phyloP scores from a whole-genome alignment of 257 asterid genomes.

The Solanum ossicruentum region DNA sequence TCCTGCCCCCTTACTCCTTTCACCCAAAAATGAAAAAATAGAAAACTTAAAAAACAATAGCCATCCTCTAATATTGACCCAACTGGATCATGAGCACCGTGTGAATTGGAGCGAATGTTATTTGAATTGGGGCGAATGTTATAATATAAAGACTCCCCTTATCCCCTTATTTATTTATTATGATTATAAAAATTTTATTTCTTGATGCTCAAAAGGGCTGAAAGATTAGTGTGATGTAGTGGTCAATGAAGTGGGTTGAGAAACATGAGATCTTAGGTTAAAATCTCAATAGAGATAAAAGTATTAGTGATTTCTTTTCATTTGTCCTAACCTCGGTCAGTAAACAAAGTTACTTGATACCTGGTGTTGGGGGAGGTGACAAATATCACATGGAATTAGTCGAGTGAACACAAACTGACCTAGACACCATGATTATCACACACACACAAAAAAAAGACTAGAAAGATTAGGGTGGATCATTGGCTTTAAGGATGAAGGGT shows the following conservation, averaged over 20 bases:
- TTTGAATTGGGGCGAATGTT: neutral
- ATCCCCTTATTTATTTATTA: neutral
- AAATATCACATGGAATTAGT: neutral
- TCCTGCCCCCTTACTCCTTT: neutral
- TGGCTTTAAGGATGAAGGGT: neutral
- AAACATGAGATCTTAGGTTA: neutral
- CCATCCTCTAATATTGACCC: neutral
- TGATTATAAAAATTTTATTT: neutral
- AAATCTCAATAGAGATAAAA: neutral
- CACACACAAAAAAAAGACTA: neutral
- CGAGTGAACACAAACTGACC: neutral
- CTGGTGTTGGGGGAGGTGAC: neutral
- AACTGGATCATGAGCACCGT: neutral
- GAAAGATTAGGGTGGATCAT: neutral
- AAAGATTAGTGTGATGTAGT: neutral
- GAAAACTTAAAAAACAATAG: neutral
- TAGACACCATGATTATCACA: neutral
- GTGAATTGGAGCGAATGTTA: neutral
- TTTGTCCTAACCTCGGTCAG: neutral
- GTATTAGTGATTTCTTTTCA: neutral
- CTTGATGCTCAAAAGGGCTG: neutral
- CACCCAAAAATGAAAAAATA: neutral
- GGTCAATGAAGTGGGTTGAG: neutral
- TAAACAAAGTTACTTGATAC: neutral
- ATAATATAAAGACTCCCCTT: neutral